These are phyloP conservation scores for Malassezia arunalokei DNA, from an alignment of 1,284 basidiomycete species.

Conservation along the genomic window DNA sequence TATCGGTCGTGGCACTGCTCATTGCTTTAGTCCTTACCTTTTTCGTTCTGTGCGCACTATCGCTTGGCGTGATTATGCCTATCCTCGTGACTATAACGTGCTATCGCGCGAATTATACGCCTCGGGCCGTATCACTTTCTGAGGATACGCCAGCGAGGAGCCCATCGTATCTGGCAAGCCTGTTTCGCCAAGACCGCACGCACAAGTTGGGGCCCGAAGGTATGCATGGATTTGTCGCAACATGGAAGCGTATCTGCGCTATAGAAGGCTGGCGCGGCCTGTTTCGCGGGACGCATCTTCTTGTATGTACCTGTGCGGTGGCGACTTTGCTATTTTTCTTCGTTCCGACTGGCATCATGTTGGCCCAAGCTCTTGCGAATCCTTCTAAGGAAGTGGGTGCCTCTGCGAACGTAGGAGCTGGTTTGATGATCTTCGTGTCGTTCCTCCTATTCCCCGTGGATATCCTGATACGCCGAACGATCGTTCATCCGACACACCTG, in stretches of 20 bases:
- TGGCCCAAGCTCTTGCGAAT: too few relatives aligned
- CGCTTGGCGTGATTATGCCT: neutral
- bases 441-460: conserved; percentile 22
- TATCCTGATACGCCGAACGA: conserved; percentile 33
- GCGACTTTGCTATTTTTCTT: conserved; percentile 1
- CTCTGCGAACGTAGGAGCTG: too few relatives aligned
- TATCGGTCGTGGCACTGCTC: too few relatives aligned
- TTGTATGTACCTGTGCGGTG: conserved; percentile 2
- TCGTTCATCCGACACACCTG: conserved; percentile 36
- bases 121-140: neutral
- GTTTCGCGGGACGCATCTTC: conserved; percentile 24
- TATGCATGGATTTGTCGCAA: conserved; percentile 29
- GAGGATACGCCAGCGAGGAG: neutral
- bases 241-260: conserved; percentile 28
- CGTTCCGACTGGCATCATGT: too few relatives aligned
- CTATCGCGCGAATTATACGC: neutral
- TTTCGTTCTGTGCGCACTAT: neutral
- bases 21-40: neutral
- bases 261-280: conserved; percentile 42
- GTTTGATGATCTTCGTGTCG: too few relatives aligned
- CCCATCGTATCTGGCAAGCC: neutral
- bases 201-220: conserved; percentile 34
- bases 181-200: too few relatives aligned
- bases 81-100: neutral
- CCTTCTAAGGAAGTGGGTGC: too few relatives aligned